These are phyloP conservation scores for Omphalea diandra DNA, from an alignment of 441 rosid genomes.

Conservation along the genomic window DNA sequence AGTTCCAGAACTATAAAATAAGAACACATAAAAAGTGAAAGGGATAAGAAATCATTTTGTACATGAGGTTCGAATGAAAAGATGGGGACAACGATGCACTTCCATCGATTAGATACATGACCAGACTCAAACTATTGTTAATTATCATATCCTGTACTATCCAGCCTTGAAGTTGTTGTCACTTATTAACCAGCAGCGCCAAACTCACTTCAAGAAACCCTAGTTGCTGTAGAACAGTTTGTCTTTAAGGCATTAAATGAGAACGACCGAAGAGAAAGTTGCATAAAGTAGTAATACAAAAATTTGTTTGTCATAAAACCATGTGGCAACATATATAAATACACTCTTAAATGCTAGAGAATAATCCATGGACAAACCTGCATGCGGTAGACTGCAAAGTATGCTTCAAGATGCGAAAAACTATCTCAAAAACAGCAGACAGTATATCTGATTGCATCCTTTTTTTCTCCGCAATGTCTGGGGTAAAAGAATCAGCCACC, in stretches of 20 bases:
- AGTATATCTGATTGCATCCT: constrained; percentile 81
- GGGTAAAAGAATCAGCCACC: constrained; percentile 59
- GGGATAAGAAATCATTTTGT: neutral
- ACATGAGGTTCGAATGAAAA: neutral
- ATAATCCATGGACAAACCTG: constrained; percentile 43
- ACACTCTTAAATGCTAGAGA: constrained; percentile 7
- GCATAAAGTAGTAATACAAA: neutral
- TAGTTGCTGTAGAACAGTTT: neutral
- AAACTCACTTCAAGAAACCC: neutral
- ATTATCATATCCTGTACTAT: neutral
- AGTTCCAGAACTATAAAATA: constrained; percentile 41
- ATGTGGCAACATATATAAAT: neutral
- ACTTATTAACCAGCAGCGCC: neutral
- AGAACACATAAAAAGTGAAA: neutral
- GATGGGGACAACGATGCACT: neutral
- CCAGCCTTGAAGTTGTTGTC: neutral
- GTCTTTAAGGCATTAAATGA: neutral
- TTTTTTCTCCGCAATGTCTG: constrained; percentile 60
- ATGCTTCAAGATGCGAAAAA: constrained; percentile 84
- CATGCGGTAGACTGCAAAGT: constrained; percentile 46
- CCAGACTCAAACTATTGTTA: neutral
- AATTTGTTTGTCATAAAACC: neutral
- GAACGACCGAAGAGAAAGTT: too few species aligned
- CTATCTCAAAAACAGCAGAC: constrained; percentile 86
- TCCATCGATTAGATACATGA: neutral